A percentile compares a stretch with the other conserved stretches of the same genome.
Evolutionary conservation across 2,329 filamentous ascomycete species (phyloP).

Genomic region (Phialophora expanda): DNA sequence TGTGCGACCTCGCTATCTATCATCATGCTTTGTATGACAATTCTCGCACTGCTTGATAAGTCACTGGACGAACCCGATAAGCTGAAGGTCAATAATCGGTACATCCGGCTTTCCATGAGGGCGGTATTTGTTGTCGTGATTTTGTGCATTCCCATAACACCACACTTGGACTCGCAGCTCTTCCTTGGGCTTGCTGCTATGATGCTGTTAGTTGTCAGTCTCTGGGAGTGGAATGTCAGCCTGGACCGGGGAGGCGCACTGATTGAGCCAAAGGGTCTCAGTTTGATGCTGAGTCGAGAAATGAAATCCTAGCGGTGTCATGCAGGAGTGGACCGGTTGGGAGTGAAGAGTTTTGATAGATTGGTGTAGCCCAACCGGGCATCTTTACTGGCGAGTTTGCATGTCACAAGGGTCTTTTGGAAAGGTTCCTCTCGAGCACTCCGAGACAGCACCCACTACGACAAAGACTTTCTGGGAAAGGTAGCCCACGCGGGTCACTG

Average conservation of each 20-base stretch:
- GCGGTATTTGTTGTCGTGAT: constrained; percentile 6
- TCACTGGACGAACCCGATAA: constrained; percentile 12
- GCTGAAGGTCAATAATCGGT: constrained; percentile 17
- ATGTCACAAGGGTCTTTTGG: neutral
- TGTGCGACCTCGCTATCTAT: constrained; percentile 3
- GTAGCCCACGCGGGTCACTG: neutral
- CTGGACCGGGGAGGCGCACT: constrained; percentile 14
- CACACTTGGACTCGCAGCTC: neutral
- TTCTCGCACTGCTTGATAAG: constrained; percentile 4
- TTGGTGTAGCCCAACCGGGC: neutral
- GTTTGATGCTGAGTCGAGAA: constrained; percentile 14
- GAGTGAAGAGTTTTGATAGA: neutral
- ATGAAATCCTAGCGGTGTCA: neutral
- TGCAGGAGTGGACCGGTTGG: neutral
- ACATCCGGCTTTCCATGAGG: constrained; percentile 2
- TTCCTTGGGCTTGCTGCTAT: constrained; percentile 8
- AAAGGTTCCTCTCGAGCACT: neutral
- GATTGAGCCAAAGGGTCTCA: constrained; percentile 4
- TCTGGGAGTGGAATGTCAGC: constrained; percentile 20
- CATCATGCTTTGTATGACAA: constrained; percentile 14
- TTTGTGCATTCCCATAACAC: neutral
- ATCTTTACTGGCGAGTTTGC: neutral
- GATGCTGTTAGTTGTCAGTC: constrained; percentile 6
- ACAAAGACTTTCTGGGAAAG: neutral
- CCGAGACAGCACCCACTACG: neutral